Base-by-base conservation (phyloP, 1,139 yeast genomes). In the Suhomyces kunorum region DNA sequence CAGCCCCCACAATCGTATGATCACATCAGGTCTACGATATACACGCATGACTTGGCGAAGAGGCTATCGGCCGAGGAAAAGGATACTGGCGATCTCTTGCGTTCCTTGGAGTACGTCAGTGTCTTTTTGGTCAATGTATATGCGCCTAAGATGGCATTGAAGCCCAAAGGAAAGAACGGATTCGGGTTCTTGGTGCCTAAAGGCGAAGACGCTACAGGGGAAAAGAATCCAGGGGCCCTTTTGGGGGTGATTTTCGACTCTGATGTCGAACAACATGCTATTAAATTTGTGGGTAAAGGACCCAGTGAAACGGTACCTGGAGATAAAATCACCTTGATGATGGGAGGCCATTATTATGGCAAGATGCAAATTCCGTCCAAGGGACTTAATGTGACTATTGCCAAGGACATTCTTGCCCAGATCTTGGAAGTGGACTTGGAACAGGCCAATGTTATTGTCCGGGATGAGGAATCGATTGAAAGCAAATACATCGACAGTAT, bases 201-300 rank as follows among this genome's bases (percentile, higher is more conserved):
- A 37, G 28, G 73, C 64, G 55, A 63, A 64, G 23, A 15, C n/a
- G 29, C 23, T n/a, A 38, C 27, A 14, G 28, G 29, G 6, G 33
- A 35, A n/a, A 51, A 59, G 6, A 84, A 87, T 51, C 75, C 79
- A 1, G 83, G 81, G 38, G 71, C 78, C 16, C 64, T 89, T 14
- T 68, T 92, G 30, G 98, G 98, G 2, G 88, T 88, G 1, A 88
- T 92, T 23, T 92, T 86, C 61, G 98, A 92, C 59, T 87, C 96
- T 1, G 89, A 87, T 36, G 77, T 87, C 11, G 90, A 82, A 55
- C 68, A 73, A 47, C 64, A 74, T 43, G 67, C 76, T 19, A 49
- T 56, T 25, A 57, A 33, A 5, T 28, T 44, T 16, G 24, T 26
- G n/a, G 23, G 29, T 3, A 13, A n/a, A 3, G 14, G 17, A n/a